Evolutionary conservation across 2,329 filamentous ascomycete genomes (phyloP).

Genomic region (Plenodomus lindquistii): DNA sequence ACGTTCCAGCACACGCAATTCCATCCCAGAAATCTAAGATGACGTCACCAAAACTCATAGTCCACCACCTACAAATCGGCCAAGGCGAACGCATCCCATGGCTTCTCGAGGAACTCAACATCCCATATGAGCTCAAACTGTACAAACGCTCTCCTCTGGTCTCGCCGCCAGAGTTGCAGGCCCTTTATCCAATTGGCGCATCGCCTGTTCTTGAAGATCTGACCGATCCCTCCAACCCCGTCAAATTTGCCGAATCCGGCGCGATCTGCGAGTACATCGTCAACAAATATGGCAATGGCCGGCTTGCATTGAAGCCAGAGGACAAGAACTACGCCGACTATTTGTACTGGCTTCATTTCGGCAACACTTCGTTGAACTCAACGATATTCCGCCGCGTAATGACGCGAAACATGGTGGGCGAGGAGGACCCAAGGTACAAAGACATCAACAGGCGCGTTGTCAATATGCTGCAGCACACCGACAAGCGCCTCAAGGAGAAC

Average conservation of each 20-base stretch:
- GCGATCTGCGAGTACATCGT: conserved; percentile 67
- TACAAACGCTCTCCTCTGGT: conserved; percentile 54
- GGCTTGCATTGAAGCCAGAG: conserved; percentile 51
- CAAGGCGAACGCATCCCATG: conserved; percentile 68
- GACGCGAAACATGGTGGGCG: conserved; percentile 31
- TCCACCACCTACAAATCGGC: conserved; percentile 50
- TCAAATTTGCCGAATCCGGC: conserved; percentile 62
- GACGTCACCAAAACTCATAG: conserved; percentile 32
- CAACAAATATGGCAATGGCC: conserved; percentile 54
- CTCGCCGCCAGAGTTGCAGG: conserved; percentile 35
- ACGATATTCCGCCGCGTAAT: conserved; percentile 37
- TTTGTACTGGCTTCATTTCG: conserved; percentile 67
- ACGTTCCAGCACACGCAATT: not conserved
- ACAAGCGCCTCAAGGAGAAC: conserved; percentile 54
- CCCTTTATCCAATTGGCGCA: conserved; percentile 52
- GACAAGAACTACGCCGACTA: conserved; percentile 62
- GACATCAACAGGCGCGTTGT: conserved; percentile 41
- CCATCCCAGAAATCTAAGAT: conserved; percentile 5
- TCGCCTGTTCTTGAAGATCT: conserved; percentile 65
- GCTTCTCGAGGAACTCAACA: conserved; percentile 66
- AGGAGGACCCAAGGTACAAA: conserved; percentile 42
- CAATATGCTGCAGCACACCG: conserved; percentile 50
- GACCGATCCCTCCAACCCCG: conserved; percentile 45
- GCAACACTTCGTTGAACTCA: conserved; percentile 48
- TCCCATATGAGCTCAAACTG: conserved; percentile 57